These are phyloP conservation scores for Penicillium crustosum DNA, from an alignment of 2,329 filamentous ascomycete species.

Conservation along the genomic window DNA sequence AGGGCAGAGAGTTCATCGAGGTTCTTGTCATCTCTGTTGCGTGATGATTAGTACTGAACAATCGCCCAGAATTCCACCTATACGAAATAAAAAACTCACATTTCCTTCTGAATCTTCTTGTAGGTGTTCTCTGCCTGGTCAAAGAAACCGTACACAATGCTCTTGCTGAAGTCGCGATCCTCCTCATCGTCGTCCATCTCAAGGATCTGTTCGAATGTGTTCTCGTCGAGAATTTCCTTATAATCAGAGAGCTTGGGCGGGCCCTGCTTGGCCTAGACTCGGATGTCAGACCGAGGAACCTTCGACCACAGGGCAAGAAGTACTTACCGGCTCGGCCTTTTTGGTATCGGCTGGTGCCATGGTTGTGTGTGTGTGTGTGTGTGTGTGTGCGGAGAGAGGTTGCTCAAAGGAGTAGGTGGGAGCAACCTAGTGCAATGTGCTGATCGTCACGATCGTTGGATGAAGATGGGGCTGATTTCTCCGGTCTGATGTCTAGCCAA, in stretches of 20 bases:
- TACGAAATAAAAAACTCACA: conserved; percentile 62
- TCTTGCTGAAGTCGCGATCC: conserved; percentile 81
- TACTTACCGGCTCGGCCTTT: conserved; percentile 29
- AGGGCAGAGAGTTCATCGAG: conserved; percentile 75
- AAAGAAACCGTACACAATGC: conserved; percentile 90
- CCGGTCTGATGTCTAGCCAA: conserved; percentile 7
- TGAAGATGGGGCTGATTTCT: conserved; percentile 2
- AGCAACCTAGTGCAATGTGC: conserved; percentile 6
- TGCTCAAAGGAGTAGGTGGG: background rate
- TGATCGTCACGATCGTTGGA: conserved; percentile 6
- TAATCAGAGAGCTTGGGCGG: conserved; percentile 59
- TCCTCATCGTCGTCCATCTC: conserved; percentile 96
- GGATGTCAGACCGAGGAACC: background rate
- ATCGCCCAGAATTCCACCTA: background rate
- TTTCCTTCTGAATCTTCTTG: conserved; percentile 71
- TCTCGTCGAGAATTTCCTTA: conserved; percentile 72
- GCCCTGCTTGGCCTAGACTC: conserved; percentile 45
- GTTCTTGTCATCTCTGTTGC: conserved; percentile 62
- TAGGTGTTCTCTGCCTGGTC: conserved; percentile 88
- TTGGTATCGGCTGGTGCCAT: conserved; percentile 34
- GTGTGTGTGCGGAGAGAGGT: background rate
- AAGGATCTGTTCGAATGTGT: conserved; percentile 89
- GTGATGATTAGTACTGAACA: background rate
- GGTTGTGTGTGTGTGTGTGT: conserved; percentile 5
- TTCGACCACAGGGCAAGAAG: background rate